A percentile compares a stretch with the other conserved stretches of the same genome.
These are phyloP conservation scores for Gracilaria domingensis DNA, from an alignment of 23 red algal species.

Conservation along the genomic window DNA sequence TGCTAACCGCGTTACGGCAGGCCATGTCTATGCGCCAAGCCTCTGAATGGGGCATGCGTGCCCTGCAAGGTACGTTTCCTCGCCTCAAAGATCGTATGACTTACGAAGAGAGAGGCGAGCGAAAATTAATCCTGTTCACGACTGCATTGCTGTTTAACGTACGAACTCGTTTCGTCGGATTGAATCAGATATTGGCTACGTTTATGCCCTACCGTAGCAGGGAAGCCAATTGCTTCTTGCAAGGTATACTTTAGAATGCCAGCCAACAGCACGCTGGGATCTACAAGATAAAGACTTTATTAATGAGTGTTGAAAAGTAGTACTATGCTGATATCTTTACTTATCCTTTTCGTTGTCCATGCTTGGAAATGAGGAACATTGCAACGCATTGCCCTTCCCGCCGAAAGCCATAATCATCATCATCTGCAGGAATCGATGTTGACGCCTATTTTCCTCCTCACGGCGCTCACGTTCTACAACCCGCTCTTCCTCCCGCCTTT, in stretches of 20 bases:
- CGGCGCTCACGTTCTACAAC: no score
- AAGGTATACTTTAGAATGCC: no score
- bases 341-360: no score
- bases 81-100: slow-evolving; percentile 14
- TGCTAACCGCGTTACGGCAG: background rate
- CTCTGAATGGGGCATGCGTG: slow-evolving; percentile 17
- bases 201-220: slow-evolving; percentile 40
- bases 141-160: slow-evolving; percentile 17
- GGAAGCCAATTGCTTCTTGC: slow-evolving; percentile 3
- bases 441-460: no score
- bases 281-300: no score
- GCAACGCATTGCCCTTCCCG: no score
- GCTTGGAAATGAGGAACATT: no score
- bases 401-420: no score
- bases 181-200: slow-evolving; percentile 26
- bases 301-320: no score
- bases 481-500: background rate
- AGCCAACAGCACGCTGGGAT: no score
- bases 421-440: no score
- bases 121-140: slow-evolving; percentile 3
- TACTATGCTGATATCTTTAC: no score
- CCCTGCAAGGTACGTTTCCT: slow-evolving; percentile 20
- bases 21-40: background rate
- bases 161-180: slow-evolving; percentile 7
- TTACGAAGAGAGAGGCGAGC: slow-evolving; percentile 17